A percentile compares a stretch with the other conserved stretches of the same genome.
These are phyloP conservation scores for Eudorina sp. DNA, from an alignment of 139 green algal species.

Conservation along the genomic window DNA sequence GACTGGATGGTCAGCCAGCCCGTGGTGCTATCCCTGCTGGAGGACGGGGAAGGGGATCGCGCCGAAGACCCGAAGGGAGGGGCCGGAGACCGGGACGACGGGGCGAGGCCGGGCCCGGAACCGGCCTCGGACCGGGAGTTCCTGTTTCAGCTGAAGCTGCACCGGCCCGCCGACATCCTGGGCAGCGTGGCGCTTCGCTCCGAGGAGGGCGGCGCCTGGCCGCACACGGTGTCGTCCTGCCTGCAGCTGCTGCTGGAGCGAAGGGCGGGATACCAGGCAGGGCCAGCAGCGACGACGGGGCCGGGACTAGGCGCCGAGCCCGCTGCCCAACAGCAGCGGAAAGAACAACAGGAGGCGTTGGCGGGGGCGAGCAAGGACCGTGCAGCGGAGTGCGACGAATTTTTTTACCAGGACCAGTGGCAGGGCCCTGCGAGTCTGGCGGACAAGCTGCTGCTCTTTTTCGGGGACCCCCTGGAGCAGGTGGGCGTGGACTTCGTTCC, in stretches of 20 bases:
- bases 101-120: neutral
- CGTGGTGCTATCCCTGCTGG: slow-evolving; percentile 9
- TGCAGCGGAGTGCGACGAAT: slow-evolving; percentile 50
- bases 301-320: neutral
- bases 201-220: slow-evolving; percentile 73
- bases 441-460: slow-evolving; percentile 67
- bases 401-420: slow-evolving; percentile 73
- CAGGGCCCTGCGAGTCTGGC: slow-evolving; percentile 40
- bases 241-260: slow-evolving; percentile 46
- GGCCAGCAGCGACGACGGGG: neutral
- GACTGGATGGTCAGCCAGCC: slow-evolving; percentile 58
- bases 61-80: neutral
- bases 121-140: neutral
- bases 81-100: neutral
- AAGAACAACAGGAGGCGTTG: too few species aligned
- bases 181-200: slow-evolving; percentile 65
- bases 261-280: neutral
- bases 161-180: slow-evolving; percentile 69
- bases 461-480: slow-evolving; percentile 72
- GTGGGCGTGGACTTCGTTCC: slow-evolving; percentile 71
- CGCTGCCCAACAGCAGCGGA: too few species aligned
- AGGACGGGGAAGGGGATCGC: neutral
- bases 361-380: neutral
- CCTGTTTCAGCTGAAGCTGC: slow-evolving; percentile 61
- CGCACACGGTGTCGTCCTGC: slow-evolving; percentile 46